Conservation (phyloP, 805 yeast genomes). For the Kodamaea fukazawae region DNA sequence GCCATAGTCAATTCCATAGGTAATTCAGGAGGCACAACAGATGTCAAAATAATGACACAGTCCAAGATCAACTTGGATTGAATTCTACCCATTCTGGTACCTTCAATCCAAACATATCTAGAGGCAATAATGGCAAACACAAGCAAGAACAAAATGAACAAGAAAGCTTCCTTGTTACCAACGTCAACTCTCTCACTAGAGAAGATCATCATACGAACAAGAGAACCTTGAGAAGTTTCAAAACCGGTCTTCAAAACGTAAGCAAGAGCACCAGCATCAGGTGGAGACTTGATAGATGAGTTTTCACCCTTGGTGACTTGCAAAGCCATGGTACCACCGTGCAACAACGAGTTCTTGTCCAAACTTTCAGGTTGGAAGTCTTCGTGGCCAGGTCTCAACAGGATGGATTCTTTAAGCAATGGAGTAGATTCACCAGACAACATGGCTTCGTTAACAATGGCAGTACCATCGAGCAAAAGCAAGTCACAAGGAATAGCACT, state of each 20-base stretch:
- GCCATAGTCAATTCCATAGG: conserved; percentile 99
- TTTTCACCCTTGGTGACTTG: conserved; percentile 77
- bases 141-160: conserved; percentile 85
- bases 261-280: conserved; percentile 91
- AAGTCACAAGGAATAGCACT: conserved; percentile 93
- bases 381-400: conserved; percentile 74
- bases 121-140: conserved; percentile 93
- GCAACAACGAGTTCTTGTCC: conserved; percentile 84
- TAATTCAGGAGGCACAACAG: conserved; percentile 97
- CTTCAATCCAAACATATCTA: conserved; percentile 98
- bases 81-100: conserved; percentile 91
- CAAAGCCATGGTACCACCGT: conserved; percentile 94
- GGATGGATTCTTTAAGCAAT: conserved; percentile 84
- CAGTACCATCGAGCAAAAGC: conserved; percentile 80
- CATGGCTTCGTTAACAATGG: conserved; percentile 98
- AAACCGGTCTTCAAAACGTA: conserved; percentile 93
- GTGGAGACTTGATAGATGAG: conserved; percentile 57
- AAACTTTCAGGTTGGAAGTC: conserved; percentile 70
- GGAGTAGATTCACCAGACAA: conserved; percentile 98
- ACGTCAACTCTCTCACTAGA: conserved; percentile 95
- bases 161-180: conserved; percentile 90
- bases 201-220: conserved; percentile 96
- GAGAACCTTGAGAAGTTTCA: conserved; percentile 95
- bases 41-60: conserved; percentile 92
- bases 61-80: conserved; percentile 91